Conservation (phyloP, 805 yeast genomes). For the Monosporozyma aerobia region DNA sequence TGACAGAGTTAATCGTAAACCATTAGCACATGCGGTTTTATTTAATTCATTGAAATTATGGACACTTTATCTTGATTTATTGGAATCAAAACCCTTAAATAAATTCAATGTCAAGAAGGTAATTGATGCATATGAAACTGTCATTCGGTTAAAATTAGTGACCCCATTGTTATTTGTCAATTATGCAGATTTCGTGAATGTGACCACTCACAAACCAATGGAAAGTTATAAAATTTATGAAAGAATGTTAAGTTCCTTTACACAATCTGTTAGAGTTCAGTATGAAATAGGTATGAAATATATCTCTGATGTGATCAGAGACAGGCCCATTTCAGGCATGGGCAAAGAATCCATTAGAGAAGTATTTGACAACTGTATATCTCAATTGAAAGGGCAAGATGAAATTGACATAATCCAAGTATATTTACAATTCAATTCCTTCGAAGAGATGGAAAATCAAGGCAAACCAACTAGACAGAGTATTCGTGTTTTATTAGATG, state of each 20-base stretch:
- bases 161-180: constrained; percentile 59
- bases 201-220: background rate
- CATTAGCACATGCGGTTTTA: constrained; percentile 46
- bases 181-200: constrained; percentile 52
- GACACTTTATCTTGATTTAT: constrained; percentile 62
- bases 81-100: constrained; percentile 38
- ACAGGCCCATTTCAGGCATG: constrained; percentile 14
- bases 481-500: constrained; percentile 39
- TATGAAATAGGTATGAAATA: constrained; percentile 69
- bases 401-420: constrained; percentile 36
- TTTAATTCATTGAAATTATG: constrained; percentile 59
- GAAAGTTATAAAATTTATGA: constrained; percentile 55
- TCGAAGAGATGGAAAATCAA: constrained; percentile 49
- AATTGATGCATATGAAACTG: constrained; percentile 41
- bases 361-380: constrained; percentile 59
- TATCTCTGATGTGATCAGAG: constrained; percentile 40
- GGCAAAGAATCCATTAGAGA: constrained; percentile 55
- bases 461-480: constrained; percentile 36
- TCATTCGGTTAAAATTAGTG: constrained; percentile 51
- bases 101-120: constrained; percentile 21
- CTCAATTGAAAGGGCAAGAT: constrained; percentile 37
- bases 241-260: constrained; percentile 55
- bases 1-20: constrained; percentile 15
- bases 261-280: constrained; percentile 33
- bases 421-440: constrained; percentile 46